Evolutionary conservation across 805 yeast species (phyloP).

Genomic region (Kodamaea sagamina): DNA sequence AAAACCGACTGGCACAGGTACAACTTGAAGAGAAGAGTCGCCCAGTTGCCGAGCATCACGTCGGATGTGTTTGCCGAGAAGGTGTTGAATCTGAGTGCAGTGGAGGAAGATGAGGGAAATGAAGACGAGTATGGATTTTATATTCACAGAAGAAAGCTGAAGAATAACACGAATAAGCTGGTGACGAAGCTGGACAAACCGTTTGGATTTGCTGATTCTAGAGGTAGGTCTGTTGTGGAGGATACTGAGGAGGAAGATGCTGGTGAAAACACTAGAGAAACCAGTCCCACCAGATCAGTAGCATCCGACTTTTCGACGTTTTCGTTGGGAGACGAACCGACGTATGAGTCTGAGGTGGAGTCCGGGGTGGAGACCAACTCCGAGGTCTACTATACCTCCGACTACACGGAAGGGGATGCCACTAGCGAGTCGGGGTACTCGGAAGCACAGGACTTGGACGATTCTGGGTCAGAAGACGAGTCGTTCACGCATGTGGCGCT

Average conservation of each 20-base stretch:
- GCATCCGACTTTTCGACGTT: conserved; percentile 56
- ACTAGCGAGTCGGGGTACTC: conserved; percentile 12
- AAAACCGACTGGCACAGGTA: conserved; percentile 98
- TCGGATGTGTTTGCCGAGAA: conserved; percentile 64
- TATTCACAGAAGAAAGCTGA: conserved; percentile 31
- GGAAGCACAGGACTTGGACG: conserved; percentile 9
- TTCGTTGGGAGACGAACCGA: conserved; percentile 49
- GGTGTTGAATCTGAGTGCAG: conserved; percentile 36
- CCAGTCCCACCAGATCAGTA: conserved; percentile 57
- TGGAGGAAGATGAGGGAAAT: conserved; percentile 24
- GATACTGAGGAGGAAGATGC: conserved; percentile 36
- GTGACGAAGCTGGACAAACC: conserved; percentile 30
- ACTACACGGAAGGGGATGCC: conserved; percentile 19
- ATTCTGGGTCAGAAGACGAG: conserved; percentile 26
- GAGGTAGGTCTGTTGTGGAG: conserved; percentile 37
- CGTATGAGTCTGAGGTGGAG: conserved; percentile 38
- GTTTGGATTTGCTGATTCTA: conserved; percentile 34
- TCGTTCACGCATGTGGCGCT: conserved; percentile 36
- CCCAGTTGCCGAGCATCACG: conserved; percentile 50
- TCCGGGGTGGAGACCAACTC: conserved; percentile 54
- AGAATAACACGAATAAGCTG: conserved; percentile 26
- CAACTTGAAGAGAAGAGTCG: conserved; percentile 90
- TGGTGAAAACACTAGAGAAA: conserved; percentile 33
- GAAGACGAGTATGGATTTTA: conserved; percentile 61
- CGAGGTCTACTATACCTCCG: conserved; percentile 43